A percentile compares a stretch with the other conserved stretches of the same genome.
Conservation (phyloP, 1,284 basidiomycete species). For the Xerocomus subilludens region DNA sequence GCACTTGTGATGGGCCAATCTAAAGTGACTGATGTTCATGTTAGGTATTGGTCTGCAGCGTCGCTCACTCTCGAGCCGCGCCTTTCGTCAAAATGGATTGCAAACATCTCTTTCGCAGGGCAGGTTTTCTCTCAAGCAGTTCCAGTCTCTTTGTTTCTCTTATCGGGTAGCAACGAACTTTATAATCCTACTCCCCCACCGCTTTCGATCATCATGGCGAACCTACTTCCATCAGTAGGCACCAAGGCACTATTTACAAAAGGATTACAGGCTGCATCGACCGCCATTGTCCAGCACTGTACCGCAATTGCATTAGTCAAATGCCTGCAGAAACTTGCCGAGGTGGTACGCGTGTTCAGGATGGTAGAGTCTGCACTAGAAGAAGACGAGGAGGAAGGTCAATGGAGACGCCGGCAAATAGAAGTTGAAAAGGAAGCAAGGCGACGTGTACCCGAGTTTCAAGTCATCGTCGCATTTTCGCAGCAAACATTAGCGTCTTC, state of each 20-base stretch:
- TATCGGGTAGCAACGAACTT: conserved; percentile 54
- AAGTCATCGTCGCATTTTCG: conserved; percentile 83
- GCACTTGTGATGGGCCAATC: neutral
- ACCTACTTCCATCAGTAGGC: conserved; percentile 76
- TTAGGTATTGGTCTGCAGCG: conserved; percentile 80
- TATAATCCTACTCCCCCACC: conserved; percentile 80
- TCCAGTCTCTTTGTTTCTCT: conserved; percentile 71
- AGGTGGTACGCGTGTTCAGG: conserved; percentile 65
- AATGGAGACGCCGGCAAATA: conserved; percentile 71
- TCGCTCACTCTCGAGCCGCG: conserved; percentile 86
- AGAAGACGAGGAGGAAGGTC: conserved; percentile 72
- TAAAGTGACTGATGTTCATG: conserved; percentile 16
- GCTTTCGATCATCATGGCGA: conserved; percentile 74
- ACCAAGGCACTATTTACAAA: conserved; percentile 80
- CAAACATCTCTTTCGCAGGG: conserved; percentile 85
- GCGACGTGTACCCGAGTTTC: conserved; percentile 82
- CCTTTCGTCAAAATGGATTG: conserved; percentile 89
- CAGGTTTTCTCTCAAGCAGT: conserved; percentile 80
- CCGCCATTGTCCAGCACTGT: conserved; percentile 81
- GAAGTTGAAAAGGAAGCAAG: conserved; percentile 83
- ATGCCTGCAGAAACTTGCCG: conserved; percentile 75
- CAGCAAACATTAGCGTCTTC: conserved; percentile 57
- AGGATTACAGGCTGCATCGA: conserved; percentile 75
- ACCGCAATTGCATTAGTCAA: conserved; percentile 79
- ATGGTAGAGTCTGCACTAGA: conserved; percentile 67